phyloP scores from a whole-genome alignment of 169 alveolate genomes.

The Cyclospora cayetanensis region DNA sequence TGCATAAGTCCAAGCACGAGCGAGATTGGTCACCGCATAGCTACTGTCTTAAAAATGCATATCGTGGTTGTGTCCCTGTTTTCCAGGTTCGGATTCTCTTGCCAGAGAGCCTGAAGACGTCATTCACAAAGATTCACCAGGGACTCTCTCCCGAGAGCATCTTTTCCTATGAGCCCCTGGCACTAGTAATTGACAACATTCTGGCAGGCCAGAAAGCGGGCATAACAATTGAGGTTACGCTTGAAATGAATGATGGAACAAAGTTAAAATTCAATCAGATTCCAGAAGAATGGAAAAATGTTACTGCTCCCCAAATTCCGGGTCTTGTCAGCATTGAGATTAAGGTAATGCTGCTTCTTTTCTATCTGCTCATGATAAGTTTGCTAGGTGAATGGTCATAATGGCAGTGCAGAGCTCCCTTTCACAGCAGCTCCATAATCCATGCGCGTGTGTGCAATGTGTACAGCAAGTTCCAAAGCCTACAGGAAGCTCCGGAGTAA shows the following conservation, averaged over 20 bases:
- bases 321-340: slow-evolving; percentile 23
- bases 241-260: slow-evolving; percentile 31
- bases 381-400: too few relatives aligned
- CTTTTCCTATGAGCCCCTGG: slow-evolving; percentile 41
- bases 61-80: too few relatives aligned
- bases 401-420: too few relatives aligned
- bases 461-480: too few relatives aligned
- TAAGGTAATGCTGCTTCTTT: too few relatives aligned
- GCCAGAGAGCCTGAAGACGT: slow-evolving; percentile 23
- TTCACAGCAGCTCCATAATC: too few relatives aligned
- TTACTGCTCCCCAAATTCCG: slow-evolving; percentile 42
- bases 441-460: too few relatives aligned
- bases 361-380: too few relatives aligned
- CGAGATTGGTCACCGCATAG: too few relatives aligned
- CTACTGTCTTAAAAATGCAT: too few relatives aligned
- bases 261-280: not conserved
- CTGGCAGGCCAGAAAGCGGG: slow-evolving; percentile 40
- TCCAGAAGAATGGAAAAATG: slow-evolving; percentile 2
- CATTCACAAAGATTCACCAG: not conserved
- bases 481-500: too few relatives aligned
- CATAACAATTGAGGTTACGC: not conserved
- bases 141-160: not conserved
- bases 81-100: slow-evolving; percentile 4
- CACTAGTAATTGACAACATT: not conserved
- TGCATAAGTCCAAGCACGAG: too few relatives aligned